Evolutionary conservation across 495 filamentous ascomycete genomes (phyloP).

Genomic region (Neurospora discreta): DNA sequence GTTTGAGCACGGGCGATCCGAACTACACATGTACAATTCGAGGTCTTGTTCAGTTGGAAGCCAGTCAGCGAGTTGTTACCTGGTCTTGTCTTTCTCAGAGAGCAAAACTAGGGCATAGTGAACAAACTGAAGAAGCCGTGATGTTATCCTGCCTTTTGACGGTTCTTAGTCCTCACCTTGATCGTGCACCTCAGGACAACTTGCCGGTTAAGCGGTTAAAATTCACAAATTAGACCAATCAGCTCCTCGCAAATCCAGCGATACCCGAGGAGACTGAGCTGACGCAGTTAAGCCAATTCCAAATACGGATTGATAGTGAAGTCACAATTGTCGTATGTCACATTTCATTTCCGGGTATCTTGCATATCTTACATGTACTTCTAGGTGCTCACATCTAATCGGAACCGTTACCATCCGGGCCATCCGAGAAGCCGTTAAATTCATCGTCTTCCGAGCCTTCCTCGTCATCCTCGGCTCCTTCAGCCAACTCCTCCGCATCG

Average conservation of each 20-base stretch:
- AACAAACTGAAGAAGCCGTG: neutral
- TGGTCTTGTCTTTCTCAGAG: neutral
- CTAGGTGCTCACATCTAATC: constrained; percentile 17
- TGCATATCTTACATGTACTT: neutral
- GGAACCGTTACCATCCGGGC: constrained; percentile 28
- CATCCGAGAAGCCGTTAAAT: constrained; percentile 36
- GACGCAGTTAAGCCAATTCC: neutral
- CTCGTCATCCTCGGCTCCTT: constrained; percentile 13
- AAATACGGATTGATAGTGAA: neutral
- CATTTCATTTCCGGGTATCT: neutral
- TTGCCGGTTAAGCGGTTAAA: neutral
- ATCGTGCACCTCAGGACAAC: neutral
- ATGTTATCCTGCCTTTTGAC: neutral
- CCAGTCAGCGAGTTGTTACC: neutral
- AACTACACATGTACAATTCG: no score
- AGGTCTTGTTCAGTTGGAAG: neutral
- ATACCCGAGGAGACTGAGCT: neutral
- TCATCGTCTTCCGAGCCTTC: constrained; percentile 34
- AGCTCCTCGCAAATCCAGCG: neutral
- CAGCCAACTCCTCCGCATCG: constrained; percentile 14
- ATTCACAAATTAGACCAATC: neutral
- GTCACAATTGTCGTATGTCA: neutral
- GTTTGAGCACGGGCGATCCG: neutral
- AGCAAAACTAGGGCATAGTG: neutral
- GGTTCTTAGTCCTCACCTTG: neutral